Evolutionary conservation across 1,284 basidiomycete genomes (phyloP), one percentile per base, ranked within the genome.

Genomic region (Ceratobasidium sp.): DNA sequence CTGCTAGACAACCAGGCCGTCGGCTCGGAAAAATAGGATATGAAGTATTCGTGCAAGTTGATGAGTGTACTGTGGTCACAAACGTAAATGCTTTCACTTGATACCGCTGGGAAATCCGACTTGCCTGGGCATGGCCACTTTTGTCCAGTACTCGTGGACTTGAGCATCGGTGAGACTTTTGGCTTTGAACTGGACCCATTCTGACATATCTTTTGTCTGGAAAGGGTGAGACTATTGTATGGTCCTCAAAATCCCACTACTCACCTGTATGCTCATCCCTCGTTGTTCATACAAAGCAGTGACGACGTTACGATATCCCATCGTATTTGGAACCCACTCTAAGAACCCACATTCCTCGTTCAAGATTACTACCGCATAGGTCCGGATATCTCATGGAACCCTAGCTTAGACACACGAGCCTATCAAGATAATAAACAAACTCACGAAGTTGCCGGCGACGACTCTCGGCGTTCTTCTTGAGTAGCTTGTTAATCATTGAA

Each of bases 271-370:
- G 64, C 81, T 81, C 75, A 92, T 83, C 8, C 86, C 84, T 73
- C 83, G 84, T 9, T 88, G 82, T 0, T 85, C 84, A 78, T 98
- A 99, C n/a, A 84, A 82, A 75, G 89, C 89, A 64, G 85, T 78
- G 30, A 99, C 83, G 48, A 98, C 87, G 5, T 88, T 86, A 40
- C 97, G 90, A 49, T 98, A 83, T 1, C 95, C 92, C 36, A 89
- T 85, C 0, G 96, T 98, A 79, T 99, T 92, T 0, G 92, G 92
- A 14, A 99, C 97, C 97, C 97, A 99, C 87, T 99, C 95, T 74
- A 99, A 94, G 73, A 99, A 87, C 0, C 97, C 97, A 78, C 96
- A 98, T 77, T 97, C 94, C 77, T 99, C 96, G 79, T 98, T 98
- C 73, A 99, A 84, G 1, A 96, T 95, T 23, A 98, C 92, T 21